These are phyloP conservation scores for Pyrenula massariospora DNA, from an alignment of 495 filamentous ascomycete genomes.

Conservation along the genomic window DNA sequence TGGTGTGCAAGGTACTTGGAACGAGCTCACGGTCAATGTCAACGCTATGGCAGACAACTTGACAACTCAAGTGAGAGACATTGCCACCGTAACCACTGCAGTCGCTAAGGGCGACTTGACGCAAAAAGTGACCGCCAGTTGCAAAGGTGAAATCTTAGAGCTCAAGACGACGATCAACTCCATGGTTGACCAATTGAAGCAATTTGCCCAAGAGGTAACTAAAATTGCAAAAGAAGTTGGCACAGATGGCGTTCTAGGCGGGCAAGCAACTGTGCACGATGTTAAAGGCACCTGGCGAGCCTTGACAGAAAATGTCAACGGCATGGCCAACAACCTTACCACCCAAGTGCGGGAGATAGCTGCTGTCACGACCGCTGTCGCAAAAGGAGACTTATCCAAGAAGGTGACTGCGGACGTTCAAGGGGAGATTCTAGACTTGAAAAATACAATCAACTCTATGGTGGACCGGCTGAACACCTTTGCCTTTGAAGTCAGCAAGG, in stretches of 20 bases:
- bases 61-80: conserved; percentile 95
- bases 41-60: conserved; percentile 98
- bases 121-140: conserved; percentile 93
- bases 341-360: conserved; percentile 98
- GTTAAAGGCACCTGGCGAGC: conserved; percentile 98
- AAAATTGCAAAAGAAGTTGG: conserved; percentile 97
- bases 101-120: conserved; percentile 94
- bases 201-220: conserved; percentile 95
- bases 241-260: conserved; percentile 88
- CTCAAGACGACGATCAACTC: conserved; percentile 97
- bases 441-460: conserved; percentile 99
- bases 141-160: conserved; percentile 90
- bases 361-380: conserved; percentile 93
- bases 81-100: conserved; percentile 96
- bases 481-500: conserved; percentile 96
- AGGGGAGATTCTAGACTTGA: conserved; percentile 89
- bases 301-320: conserved; percentile 94
- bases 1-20: conserved; percentile 81
- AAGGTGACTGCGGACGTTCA: conserved; percentile 95
- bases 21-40: conserved; percentile 94
- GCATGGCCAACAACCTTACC: conserved; percentile 97
- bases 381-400: conserved; percentile 84
- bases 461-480: conserved; percentile 95
- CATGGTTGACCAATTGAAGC: conserved; percentile 96
- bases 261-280: conserved; percentile 92